Evolutionary conservation across 257 asterid genomes (phyloP), one percentile per base, ranked within the genome.

Genomic region (Voacanga thouarsii): DNA sequence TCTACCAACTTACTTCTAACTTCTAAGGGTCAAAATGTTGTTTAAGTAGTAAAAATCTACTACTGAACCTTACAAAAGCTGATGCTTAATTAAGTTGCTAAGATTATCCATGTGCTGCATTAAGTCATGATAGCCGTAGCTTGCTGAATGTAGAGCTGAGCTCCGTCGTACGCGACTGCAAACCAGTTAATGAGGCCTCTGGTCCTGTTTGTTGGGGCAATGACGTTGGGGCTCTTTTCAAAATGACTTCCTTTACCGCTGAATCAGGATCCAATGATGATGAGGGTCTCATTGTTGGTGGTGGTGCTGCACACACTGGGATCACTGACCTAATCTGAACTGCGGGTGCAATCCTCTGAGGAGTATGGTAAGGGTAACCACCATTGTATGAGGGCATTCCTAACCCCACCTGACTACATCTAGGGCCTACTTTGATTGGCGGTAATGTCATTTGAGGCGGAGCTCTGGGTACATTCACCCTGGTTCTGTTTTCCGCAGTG

Each of bases 221-320:
- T 26, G 87, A 53, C 55, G 87, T 14, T 24, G 84, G 19, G 21
- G 81, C 12, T 39, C 77, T 11, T 19, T 77, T 6, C 7, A 79
- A 39, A 63, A 41, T 12, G 19, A 79, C 53, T 56, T 41, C 77
- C 37, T 77, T 59, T 2, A 33, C 16, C 16, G 15, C 30, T 18
- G 60, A 18, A 55, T 1, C 1, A 44, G 75, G 56, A 50, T 67
- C 51, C 23, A 43, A 3, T 41, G 53, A 65, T 19, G 71, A 65
- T 19, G 75, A 15, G 59, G 76, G 24, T 0, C 68, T 82, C 41
- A 59, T 70, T 51, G 70, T 56, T 16, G 56, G 71, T 23, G 85
- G 90, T 69, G 92, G 84, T 77, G 92, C 87, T 33, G 92, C 88
- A 30, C 90, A 86, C 3, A 88, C 89, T 77, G 89, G 92, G 53